Base-by-base conservation (phyloP, 345 rosid genomes). In the Citrus glauca region DNA sequence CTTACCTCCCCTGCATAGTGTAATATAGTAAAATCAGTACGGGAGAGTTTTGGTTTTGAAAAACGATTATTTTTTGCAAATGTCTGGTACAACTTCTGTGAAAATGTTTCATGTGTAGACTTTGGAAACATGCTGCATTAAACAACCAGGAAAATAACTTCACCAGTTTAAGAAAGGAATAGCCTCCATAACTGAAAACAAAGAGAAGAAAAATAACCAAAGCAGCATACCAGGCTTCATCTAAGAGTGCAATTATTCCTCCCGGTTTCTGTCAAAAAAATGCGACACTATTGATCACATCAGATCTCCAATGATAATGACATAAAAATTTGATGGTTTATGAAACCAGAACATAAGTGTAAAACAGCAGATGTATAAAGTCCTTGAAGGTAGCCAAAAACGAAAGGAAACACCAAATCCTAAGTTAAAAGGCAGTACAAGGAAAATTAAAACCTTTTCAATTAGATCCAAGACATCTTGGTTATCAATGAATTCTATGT, bases 1-100 rank as follows among this genome's bases (percentile, higher is more conserved):
- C 82, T 80, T 82, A 94, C 98, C 92, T 94, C 96, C 80, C 98
- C 98, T 27, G 98, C 98, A 86, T 94, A 94, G 80, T 94, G 98
- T 17, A 90, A 78, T 83, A 94, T 92, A 35, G 92, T 91, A 84
- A 94, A 94, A 86, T 90, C 92, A 81, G 98, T 94, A 17, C 85
- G 90, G 80, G 98, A 91, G 79, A 92, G 98, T 90, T 94, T 94
- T n/a, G 98, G 98, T 83, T 94, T 94, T 84, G 89, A 84, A 81
- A 94, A 94, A 59, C 97, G 92, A 78, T 90, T 78, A 83, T 91
- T 84, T 73, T 66, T 84, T 87, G 90, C 90, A 80, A 89, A 94
- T 66, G 96, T 94, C 87, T 91, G 98, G 85, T 87, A 94, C 91
- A 94, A 70, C 91, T 94, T 94, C 81, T 94, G 94, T 9, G 97